phyloP scores from a whole-genome alignment of 2,329 filamentous ascomycete species.

The Alternaria metachromatica region DNA sequence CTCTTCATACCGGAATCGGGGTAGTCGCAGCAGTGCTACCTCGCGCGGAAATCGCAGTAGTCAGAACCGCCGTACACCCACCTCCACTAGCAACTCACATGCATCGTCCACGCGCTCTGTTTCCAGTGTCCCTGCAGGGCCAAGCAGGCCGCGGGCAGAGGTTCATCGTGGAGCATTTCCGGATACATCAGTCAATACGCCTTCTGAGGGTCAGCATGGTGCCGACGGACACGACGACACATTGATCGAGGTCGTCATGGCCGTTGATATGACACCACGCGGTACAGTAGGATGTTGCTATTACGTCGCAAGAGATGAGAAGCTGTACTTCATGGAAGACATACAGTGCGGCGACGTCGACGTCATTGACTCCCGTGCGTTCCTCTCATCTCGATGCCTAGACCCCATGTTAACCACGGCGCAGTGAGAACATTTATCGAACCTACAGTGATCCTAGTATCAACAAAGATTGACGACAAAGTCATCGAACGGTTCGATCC shows the following conservation, averaged over 20 bases:
- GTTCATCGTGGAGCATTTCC: not conserved
- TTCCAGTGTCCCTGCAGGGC: slow-evolving; percentile 8
- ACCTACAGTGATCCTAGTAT: slow-evolving; percentile 66
- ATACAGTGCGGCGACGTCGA: slow-evolving; percentile 72
- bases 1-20: slow-evolving; percentile 11
- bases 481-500: slow-evolving; percentile 55
- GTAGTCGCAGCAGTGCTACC: slow-evolving; percentile 17
- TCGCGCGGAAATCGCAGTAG: slow-evolving; percentile 11
- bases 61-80: slow-evolving; percentile 8
- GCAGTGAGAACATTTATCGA: slow-evolving; percentile 67
- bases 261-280: slow-evolving; percentile 74
- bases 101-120: slow-evolving; percentile 16
- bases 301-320: slow-evolving; percentile 74
- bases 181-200: not conserved
- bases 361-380: slow-evolving; percentile 57
- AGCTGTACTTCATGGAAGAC: slow-evolving; percentile 79
- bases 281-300: slow-evolving; percentile 83
- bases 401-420: not conserved
- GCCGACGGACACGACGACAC: slow-evolving; percentile 58
- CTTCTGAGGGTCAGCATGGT: slow-evolving; percentile 6
- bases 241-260: slow-evolving; percentile 77
- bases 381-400: no score
- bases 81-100: slow-evolving; percentile 9
- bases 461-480: slow-evolving; percentile 61
- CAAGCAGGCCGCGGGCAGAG: not conserved